phyloP scores from a whole-genome alignment of 164 flowering plant species.

The Liriodendron chinense region DNA sequence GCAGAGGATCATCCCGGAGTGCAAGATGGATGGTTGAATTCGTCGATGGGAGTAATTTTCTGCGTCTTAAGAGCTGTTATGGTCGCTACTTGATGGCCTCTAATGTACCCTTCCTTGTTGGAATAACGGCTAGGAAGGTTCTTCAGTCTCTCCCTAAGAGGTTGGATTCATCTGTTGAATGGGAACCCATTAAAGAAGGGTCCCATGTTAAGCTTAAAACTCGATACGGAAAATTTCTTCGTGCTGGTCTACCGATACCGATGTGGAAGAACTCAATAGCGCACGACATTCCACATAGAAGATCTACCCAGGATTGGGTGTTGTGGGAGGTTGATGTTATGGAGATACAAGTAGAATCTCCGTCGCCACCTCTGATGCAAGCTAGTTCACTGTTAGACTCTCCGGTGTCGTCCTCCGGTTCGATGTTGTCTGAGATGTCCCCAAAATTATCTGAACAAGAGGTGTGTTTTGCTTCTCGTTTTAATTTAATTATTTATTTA shows the following conservation, averaged over 20 bases:
- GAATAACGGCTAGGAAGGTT: constrained; percentile 78
- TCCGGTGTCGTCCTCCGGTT: not conserved
- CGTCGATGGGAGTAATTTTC: constrained; percentile 22
- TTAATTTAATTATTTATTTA: too few relatives aligned
- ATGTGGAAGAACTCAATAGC: constrained; percentile 87
- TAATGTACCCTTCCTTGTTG: constrained; percentile 58
- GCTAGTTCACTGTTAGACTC: not conserved
- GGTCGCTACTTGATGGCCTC: constrained; percentile 80
- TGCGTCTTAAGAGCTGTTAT: constrained; percentile 78
- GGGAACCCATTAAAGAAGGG: constrained; percentile 83
- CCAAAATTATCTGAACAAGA: constrained; percentile 42
- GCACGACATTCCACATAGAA: constrained; percentile 73
- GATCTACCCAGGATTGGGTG: constrained; percentile 75
- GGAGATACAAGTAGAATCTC: constrained; percentile 37
- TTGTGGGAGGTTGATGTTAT: constrained; percentile 73
- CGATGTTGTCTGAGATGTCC: not conserved
- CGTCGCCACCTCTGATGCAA: not conserved
- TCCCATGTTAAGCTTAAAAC: constrained; percentile 57
- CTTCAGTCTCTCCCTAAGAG: constrained; percentile 51
- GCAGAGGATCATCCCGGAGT: constrained; percentile 53
- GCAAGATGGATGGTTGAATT: constrained; percentile 84
- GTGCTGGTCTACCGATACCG: constrained; percentile 82
- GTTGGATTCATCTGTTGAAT: constrained; percentile 70
- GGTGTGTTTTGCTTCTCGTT: constrained; percentile 31
- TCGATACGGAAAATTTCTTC: constrained; percentile 59